Evolutionary conservation across 73 alveolate species (phyloP), one percentile per base, ranked within the genome.

Genomic region (Tetrahymena elliotti): DNA sequence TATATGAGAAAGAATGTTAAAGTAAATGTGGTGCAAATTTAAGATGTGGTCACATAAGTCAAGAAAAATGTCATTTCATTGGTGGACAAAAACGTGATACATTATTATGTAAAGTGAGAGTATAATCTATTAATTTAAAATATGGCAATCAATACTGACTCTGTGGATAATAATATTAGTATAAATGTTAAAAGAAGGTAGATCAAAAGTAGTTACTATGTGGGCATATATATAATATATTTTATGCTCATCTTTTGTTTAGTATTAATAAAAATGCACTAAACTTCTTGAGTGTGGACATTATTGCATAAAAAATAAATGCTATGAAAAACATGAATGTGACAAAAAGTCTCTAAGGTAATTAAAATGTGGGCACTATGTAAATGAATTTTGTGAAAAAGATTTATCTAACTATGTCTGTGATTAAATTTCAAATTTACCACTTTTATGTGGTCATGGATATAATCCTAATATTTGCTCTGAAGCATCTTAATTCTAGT

Each of bases 131-230:
- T 15, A 20, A 16, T 22, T 95, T 96, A 27, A 92, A 54, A 35
- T 96, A 97, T 34, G 93, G 94, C 16, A 97, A 96, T 27, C 6
- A 22, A 27, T 20, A 52, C 4, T 92, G 82, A 10, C 4, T n/a
- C 8, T 94, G 96, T 93, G 93, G 96, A 15, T 24, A 83, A 4
- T 83, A 52, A 8, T 33, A 11, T 27, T 16, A 53, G 31, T 36
- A 35, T 38, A 16, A 18, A 12, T 95, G 98, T 82, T 52, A 37
- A 47, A 96, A 35, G 35, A 94, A 52, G 93, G 97, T 96, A 31
- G 1, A 33, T 4, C 39, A 96, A 93, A 97, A 96, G 95, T 41
- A 12, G 36, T 95, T 97, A 53, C 96, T 96, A 16, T 97, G 98
- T 93, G 97, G 97, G 24, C 98, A 97, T 92, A 16, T 2, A 27